These are phyloP conservation scores for Bertia moriformis DNA, from an alignment of 2,329 filamentous ascomycete species.

Conservation along the genomic window DNA sequence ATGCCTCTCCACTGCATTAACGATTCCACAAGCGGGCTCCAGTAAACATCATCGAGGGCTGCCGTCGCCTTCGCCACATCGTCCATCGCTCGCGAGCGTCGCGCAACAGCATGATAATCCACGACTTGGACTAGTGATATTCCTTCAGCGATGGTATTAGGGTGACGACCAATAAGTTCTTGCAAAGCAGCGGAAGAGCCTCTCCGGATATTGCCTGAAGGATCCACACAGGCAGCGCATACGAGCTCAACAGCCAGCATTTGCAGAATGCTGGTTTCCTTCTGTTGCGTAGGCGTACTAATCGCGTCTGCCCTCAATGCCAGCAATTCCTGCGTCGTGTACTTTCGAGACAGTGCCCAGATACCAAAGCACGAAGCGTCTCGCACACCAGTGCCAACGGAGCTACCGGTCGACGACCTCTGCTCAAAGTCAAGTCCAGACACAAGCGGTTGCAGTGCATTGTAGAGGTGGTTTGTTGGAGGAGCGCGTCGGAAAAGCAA, in stretches of 20 bases:
- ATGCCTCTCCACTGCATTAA: constrained; percentile 78
- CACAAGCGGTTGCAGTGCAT: constrained; percentile 64
- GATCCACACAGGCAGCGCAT: constrained; percentile 69
- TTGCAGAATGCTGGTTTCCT: constrained; percentile 45
- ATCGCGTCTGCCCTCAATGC: constrained; percentile 16
- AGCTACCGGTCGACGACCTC: constrained; percentile 68
- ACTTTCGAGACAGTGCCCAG: constrained; percentile 81
- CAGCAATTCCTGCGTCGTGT: constrained; percentile 67
- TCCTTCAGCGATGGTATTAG: constrained; percentile 66
- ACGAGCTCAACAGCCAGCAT: constrained; percentile 69
- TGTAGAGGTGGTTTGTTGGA: constrained; percentile 52
- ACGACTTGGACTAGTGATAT: constrained; percentile 79
- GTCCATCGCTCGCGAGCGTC: constrained; percentile 68
- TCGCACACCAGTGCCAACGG: constrained; percentile 75
- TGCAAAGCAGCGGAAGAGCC: constrained; percentile 88
- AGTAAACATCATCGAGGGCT: constrained; percentile 53
- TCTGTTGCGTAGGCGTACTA: constrained; percentile 7
- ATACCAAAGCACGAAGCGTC: constrained; percentile 94
- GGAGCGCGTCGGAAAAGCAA: constrained; percentile 74
- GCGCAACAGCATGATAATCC: constrained; percentile 83
- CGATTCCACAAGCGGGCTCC: constrained; percentile 53
- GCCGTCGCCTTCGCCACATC: constrained; percentile 61
- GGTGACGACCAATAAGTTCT: constrained; percentile 84
- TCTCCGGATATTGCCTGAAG: constrained; percentile 81
- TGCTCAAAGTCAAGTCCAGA: constrained; percentile 80